Percentiles rank a stretch among this genome's conserved stretches.
phyloP scores from a whole-genome alignment of 345 rosid species.

The Gossypium thurberi region DNA sequence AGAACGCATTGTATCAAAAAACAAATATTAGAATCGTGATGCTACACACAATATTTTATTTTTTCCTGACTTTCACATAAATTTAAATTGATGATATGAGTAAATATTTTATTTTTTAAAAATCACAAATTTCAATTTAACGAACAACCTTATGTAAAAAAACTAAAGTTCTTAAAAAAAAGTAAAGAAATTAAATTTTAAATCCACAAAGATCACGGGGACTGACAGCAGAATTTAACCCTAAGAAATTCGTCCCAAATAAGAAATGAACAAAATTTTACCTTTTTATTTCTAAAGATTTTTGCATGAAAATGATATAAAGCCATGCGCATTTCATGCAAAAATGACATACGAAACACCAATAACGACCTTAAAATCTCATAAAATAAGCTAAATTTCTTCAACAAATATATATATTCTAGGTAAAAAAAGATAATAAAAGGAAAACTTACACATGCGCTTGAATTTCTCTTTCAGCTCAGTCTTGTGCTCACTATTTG shows the following conservation, averaged over 20 bases:
- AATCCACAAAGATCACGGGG: too few species aligned
- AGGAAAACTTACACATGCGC: conserved; percentile 45
- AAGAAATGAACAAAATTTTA: background rate
- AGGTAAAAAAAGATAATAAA: background rate
- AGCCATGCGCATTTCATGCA: background rate
- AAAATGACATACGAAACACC: background rate
- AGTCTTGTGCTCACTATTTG: conserved; percentile 43
- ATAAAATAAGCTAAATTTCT: background rate
- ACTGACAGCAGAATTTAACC: too few species aligned
- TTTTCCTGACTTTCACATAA: too few species aligned
- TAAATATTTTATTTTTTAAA: too few species aligned
- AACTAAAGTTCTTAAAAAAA: too few species aligned
- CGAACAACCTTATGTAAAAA: too few species aligned
- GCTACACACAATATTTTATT: too few species aligned
- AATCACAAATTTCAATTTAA: too few species aligned
- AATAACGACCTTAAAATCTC: background rate
- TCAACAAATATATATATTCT: background rate
- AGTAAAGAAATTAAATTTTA: too few species aligned
- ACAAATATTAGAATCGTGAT: accelerated
- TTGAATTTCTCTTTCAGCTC: conserved; percentile 52
- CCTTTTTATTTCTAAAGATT: background rate
- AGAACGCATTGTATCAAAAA: too few species aligned
- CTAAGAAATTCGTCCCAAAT: background rate
- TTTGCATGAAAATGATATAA: background rate
- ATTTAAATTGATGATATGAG: too few species aligned